Evolutionary conservation across 768 basidiomycete species (phyloP).

Genomic region (Porpolomopsis calyptriformis): DNA sequence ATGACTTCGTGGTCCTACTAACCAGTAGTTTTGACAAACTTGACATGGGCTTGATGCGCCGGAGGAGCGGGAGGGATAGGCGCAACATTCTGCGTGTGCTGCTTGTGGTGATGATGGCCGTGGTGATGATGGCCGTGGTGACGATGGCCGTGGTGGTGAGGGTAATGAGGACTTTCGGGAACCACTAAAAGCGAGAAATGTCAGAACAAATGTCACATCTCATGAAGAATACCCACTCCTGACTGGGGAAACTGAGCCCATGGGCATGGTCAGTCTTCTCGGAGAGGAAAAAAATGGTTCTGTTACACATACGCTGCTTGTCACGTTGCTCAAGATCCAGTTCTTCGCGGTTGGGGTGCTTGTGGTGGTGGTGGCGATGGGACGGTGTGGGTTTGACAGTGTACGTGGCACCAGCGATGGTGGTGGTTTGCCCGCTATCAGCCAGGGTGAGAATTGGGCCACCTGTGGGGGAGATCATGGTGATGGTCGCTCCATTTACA

Average conservation of each 20-base stretch:
- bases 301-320: no score
- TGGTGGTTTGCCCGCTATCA: constrained; percentile 18
- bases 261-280: no score
- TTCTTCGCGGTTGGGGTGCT: background rate
- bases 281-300: no score
- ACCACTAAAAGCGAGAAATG: no score
- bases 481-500: background rate
- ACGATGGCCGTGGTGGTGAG: background rate
- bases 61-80: background rate
- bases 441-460: constrained; percentile 5
- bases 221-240: no score
- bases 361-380: background rate
- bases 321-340: no score
- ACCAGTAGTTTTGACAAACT: background rate
- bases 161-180: no score
- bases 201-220: no score
- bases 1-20: background rate
- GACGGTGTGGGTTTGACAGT: background rate
- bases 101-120: background rate
- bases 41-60: background rate
- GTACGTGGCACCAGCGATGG: background rate
- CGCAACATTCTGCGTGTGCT: background rate
- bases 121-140: background rate
- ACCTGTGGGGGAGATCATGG: background rate
- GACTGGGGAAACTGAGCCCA: no score